Percentiles rank a stretch among this genome's conserved stretches.
These are phyloP conservation scores for Cronartium quercuum DNA, from an alignment of 1,284 basidiomycete species.

Conservation along the genomic window DNA sequence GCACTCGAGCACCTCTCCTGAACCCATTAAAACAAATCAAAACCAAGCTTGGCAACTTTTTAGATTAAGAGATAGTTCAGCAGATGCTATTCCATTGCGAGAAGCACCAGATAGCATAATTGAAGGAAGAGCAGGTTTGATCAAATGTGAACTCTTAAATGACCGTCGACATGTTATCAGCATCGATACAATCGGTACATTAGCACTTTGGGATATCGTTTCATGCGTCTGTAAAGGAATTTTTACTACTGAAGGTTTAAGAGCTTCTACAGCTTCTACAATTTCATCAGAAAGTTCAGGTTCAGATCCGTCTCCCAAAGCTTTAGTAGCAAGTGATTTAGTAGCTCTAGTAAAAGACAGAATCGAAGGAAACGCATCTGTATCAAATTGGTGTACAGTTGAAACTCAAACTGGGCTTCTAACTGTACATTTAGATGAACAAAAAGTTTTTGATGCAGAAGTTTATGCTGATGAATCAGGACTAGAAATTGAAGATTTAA, in stretches of 20 bases:
- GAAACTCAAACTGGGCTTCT: constrained; percentile 86
- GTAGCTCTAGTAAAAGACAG: constrained; percentile 77
- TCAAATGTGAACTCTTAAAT: constrained; percentile 63
- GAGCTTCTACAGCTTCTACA: constrained; percentile 16
- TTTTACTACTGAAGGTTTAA: constrained; percentile 62
- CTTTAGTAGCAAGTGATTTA: constrained; percentile 56
- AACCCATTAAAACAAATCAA: background rate
- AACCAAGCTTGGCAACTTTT: constrained; percentile 50
- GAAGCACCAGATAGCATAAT: constrained; percentile 65
- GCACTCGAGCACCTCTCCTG: background rate
- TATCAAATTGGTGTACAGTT: constrained; percentile 75
- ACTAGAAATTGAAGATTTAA: constrained; percentile 43
- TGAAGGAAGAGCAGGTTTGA: constrained; percentile 70
- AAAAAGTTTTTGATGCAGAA: constrained; percentile 81
- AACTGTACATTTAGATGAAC: constrained; percentile 76
- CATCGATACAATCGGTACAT: constrained; percentile 73
- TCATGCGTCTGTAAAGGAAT: constrained; percentile 68
- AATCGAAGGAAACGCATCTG: constrained; percentile 85
- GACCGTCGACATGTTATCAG: constrained; percentile 87
- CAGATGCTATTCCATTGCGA: constrained; percentile 66
- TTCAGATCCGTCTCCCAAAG: constrained; percentile 2
- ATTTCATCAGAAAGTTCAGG: background rate
- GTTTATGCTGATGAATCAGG: constrained; percentile 76
- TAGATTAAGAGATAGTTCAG: constrained; percentile 72
- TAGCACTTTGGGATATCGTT: constrained; percentile 89